A percentile compares a stretch with the other conserved stretches of the same genome.
Evolutionary conservation across 2,329 filamentous ascomycete genomes (phyloP).

Genomic region (Penicillium sp.): DNA sequence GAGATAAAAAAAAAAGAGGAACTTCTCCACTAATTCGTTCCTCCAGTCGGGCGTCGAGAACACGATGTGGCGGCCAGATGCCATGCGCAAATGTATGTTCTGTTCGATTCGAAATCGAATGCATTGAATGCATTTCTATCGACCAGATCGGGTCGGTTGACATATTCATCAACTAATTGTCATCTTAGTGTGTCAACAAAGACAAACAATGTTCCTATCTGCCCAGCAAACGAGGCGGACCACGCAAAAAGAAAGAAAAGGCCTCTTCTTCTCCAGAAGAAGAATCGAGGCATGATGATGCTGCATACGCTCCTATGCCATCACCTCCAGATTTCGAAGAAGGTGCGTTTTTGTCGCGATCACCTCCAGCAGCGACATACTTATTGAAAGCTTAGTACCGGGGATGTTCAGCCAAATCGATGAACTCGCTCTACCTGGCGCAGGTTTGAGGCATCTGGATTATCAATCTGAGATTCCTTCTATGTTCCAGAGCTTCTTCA

Average conservation of each 20-base stretch:
- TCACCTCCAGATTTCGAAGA: slow-evolving; percentile 32
- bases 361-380: neutral
- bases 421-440: slow-evolving; percentile 41
- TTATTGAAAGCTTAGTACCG: slow-evolving; percentile 28
- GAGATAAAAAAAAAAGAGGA: neutral
- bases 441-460: slow-evolving; percentile 42
- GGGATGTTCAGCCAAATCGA: slow-evolving; percentile 44
- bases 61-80: slow-evolving; percentile 46
- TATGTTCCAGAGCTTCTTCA: slow-evolving; percentile 41
- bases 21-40: slow-evolving; percentile 7
- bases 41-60: slow-evolving; percentile 43
- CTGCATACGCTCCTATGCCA: slow-evolving; percentile 23
- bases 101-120: neutral
- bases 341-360: slow-evolving; percentile 25
- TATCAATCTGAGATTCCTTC: slow-evolving; percentile 38
- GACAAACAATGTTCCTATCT: slow-evolving; percentile 43
- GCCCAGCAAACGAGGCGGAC: slow-evolving; percentile 47
- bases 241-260: slow-evolving; percentile 42
- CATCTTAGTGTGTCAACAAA: slow-evolving; percentile 40
- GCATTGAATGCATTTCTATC: neutral
- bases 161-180: slow-evolving; percentile 1
- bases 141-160: neutral
- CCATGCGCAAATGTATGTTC: slow-evolving; percentile 45
- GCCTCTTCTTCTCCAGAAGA: slow-evolving; percentile 23
- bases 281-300: slow-evolving; percentile 20